Evolutionary conservation across 2,329 filamentous ascomycete species (phyloP).

Genomic region (Monosporascus sp.): DNA sequence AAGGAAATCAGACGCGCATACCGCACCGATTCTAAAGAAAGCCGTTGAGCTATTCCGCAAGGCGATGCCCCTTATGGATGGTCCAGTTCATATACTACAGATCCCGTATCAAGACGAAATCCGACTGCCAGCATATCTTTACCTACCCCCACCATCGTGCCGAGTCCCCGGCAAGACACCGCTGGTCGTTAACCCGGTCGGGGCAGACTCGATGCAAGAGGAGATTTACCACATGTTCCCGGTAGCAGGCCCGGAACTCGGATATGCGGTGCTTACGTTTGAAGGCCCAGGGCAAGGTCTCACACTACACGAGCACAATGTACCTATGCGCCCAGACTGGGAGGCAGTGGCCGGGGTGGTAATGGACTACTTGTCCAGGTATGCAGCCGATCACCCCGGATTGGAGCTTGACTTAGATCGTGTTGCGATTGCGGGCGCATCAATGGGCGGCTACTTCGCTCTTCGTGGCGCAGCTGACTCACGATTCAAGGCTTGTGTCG

Average conservation of each 20-base stretch:
- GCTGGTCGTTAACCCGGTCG: constrained; percentile 22
- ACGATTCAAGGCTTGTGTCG: constrained; percentile 9
- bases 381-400: constrained; percentile 1
- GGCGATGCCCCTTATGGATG: constrained; percentile 1
- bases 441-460: constrained; percentile 8
- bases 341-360: constrained; percentile 19
- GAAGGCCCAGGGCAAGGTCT: constrained; percentile 36
- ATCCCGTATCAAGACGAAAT: constrained; percentile 26
- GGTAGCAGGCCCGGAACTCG: constrained; percentile 13
- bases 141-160: constrained; percentile 6
- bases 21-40: too few relatives aligned
- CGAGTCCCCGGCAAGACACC: constrained; percentile 11
- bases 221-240: constrained; percentile 25
- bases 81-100: constrained; percentile 12
- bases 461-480: constrained; percentile 7
- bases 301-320: constrained; percentile 12
- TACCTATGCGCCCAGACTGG: constrained; percentile 23
- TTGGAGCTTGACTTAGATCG: constrained; percentile 19
- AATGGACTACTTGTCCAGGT: constrained; percentile 8
- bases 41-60: not conserved
- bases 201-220: constrained; percentile 27
- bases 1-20: too few relatives aligned
- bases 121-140: constrained; percentile 21
- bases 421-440: constrained; percentile 15
- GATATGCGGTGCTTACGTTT: constrained; percentile 34